These are phyloP conservation scores for Bipolaris oryzae DNA, from an alignment of 2,329 filamentous ascomycete genomes.

Conservation along the genomic window DNA sequence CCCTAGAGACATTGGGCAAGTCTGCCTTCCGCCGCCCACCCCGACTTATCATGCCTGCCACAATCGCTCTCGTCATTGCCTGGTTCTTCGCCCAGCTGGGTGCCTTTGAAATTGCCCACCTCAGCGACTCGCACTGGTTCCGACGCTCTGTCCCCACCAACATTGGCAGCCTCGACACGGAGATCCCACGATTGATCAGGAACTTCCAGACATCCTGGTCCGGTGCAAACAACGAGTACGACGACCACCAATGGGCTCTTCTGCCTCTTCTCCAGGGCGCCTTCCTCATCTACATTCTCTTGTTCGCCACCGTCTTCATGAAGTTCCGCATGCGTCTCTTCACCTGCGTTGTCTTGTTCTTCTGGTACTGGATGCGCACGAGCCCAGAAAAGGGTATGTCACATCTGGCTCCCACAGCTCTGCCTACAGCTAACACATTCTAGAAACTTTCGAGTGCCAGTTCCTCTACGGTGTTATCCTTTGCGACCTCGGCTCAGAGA, in stretches of 20 bases:
- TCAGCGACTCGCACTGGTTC: slow-evolving; percentile 59
- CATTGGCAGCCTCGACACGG: slow-evolving; percentile 52
- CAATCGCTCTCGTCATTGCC: slow-evolving; percentile 58
- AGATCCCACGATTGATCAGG: slow-evolving; percentile 53
- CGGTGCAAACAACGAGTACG: slow-evolving; percentile 58
- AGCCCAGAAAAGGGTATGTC: slow-evolving; percentile 54
- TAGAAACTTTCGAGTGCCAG: slow-evolving; percentile 62
- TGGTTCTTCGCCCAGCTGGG: slow-evolving; percentile 58
- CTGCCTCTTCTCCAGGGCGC: slow-evolving; percentile 57
- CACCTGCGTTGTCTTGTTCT: slow-evolving; percentile 54
- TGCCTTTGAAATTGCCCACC: slow-evolving; percentile 55
- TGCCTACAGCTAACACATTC: slow-evolving; percentile 12
- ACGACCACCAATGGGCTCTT: slow-evolving; percentile 63
- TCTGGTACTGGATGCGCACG: slow-evolving; percentile 58
- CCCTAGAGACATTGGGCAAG: slow-evolving; percentile 58
- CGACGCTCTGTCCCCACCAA: slow-evolving; percentile 56
- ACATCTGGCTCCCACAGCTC: background rate
- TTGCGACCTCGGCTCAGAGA: slow-evolving; percentile 57
- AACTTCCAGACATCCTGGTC: slow-evolving; percentile 59
- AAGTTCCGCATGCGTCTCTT: slow-evolving; percentile 56
- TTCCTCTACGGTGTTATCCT: slow-evolving; percentile 60
- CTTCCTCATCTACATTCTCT: slow-evolving; percentile 58
- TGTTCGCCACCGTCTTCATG: slow-evolving; percentile 57
- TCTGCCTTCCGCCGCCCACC: slow-evolving; percentile 61
- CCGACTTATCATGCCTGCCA: slow-evolving; percentile 59